Evolutionary conservation across 2,329 filamentous ascomycete genomes (phyloP).

Genomic region (Septoria petroselini): DNA sequence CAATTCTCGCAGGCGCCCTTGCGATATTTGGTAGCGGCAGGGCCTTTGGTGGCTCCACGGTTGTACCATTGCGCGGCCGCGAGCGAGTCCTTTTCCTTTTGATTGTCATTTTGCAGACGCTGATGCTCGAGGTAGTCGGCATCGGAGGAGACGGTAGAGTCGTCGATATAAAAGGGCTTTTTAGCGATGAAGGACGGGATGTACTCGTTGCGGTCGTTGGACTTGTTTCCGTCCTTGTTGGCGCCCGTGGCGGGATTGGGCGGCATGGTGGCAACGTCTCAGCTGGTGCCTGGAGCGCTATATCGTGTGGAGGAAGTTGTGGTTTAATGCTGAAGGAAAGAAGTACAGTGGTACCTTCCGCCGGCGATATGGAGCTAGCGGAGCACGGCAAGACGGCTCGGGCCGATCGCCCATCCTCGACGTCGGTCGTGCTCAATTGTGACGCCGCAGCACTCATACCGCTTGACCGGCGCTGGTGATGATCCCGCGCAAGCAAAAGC

Average conservation of each 20-base stretch:
- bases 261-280: slow-evolving; percentile 33
- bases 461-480: no score
- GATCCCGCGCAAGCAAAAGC: no score
- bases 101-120: slow-evolving; percentile 63
- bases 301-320: slow-evolving; percentile 6
- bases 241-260: slow-evolving; percentile 50
- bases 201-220: slow-evolving; percentile 94
- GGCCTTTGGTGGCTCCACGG: slow-evolving; percentile 71
- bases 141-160: slow-evolving; percentile 61
- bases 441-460: not conserved
- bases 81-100: slow-evolving; percentile 56
- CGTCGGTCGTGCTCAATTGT: no score
- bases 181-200: slow-evolving; percentile 98
- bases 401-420: no score
- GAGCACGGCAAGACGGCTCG: no score
- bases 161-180: slow-evolving; percentile 91
- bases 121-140: slow-evolving; percentile 96
- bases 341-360: no score
- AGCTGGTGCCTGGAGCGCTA: not conserved
- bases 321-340: no score
- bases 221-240: slow-evolving; percentile 64
- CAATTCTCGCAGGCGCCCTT: slow-evolving; percentile 99
- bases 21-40: slow-evolving; percentile 91
- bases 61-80: slow-evolving; percentile 86
- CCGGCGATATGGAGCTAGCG: no score